Evolutionary conservation across 2,329 filamentous ascomycete species (phyloP).

Genomic region (Alternaria alternata): DNA sequence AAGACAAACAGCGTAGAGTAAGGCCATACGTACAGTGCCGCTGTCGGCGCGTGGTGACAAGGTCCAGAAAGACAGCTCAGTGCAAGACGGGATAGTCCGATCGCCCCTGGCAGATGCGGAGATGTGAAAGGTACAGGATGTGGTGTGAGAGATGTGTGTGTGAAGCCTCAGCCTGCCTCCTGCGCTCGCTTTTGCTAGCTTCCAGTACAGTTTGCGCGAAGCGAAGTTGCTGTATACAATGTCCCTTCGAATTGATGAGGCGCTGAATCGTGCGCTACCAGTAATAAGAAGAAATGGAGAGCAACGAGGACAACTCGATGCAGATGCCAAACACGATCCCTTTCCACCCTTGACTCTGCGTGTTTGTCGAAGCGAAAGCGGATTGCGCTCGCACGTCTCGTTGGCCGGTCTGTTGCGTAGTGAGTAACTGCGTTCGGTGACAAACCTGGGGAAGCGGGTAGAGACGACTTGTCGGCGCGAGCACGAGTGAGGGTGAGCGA

Average conservation of each 20-base stretch:
- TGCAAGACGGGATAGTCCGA: slow-evolving; percentile 44
- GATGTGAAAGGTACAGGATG: slow-evolving; percentile 47
- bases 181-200: slow-evolving; percentile 33
- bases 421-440: slow-evolving; percentile 17
- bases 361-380: slow-evolving; percentile 10
- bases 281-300: slow-evolving; percentile 33
- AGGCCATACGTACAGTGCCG: slow-evolving; percentile 54
- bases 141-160: slow-evolving; percentile 39
- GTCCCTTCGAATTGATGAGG: slow-evolving; percentile 31
- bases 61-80: slow-evolving; percentile 46
- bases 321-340: slow-evolving; percentile 28
- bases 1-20: slow-evolving; percentile 37
- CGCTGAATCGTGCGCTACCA: slow-evolving; percentile 32
- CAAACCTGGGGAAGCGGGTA: slow-evolving; percentile 26
- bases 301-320: slow-evolving; percentile 15
- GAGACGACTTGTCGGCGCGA: slow-evolving; percentile 25
- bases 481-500: slow-evolving; percentile 20
- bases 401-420: slow-evolving; percentile 2
- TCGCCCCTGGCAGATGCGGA: slow-evolving; percentile 53
- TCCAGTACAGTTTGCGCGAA: slow-evolving; percentile 38
- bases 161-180: slow-evolving; percentile 37
- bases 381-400: background rate
- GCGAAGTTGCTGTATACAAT: slow-evolving; percentile 36
- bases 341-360: slow-evolving; percentile 17
- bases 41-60: slow-evolving; percentile 41